Percentiles rank a stretch among this genome's conserved stretches.
phyloP scores from a whole-genome alignment of 1,139 yeast genomes.

The Geotrichum aggregatum region DNA sequence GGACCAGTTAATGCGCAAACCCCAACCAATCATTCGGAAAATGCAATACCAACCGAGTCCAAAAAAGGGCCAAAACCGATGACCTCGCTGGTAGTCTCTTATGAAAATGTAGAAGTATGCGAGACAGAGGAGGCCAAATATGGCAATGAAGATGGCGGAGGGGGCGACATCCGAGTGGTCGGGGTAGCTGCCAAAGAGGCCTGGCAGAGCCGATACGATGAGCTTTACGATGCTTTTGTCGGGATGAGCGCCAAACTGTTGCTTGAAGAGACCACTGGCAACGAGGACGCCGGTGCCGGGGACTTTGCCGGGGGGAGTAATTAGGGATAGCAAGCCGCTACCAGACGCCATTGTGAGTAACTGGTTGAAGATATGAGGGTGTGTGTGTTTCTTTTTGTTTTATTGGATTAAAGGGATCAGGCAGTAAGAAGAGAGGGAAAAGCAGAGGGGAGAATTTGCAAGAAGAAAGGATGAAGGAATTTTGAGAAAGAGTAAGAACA shows the following conservation, averaged over 20 bases:
- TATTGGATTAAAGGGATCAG: not conserved
- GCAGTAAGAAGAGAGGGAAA: not conserved
- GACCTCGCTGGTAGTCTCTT: constrained; percentile 57
- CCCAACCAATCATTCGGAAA: constrained; percentile 57
- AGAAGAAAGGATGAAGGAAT: not conserved
- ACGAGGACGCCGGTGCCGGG: constrained; percentile 26
- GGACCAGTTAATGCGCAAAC: constrained; percentile 59
- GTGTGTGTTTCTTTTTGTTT: too few relatives aligned
- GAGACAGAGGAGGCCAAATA: constrained; percentile 49
- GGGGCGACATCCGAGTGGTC: constrained; percentile 56
- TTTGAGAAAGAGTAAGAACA: not conserved
- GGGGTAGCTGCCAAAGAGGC: constrained; percentile 68
- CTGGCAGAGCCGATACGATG: constrained; percentile 43
- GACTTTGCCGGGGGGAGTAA: constrained; percentile 27
- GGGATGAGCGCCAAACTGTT: constrained; percentile 13
- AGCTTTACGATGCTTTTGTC: constrained; percentile 25
- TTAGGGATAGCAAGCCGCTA: constrained; percentile 24
- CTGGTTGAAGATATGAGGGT: too few relatives aligned
- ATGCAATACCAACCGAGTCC: constrained; percentile 54
- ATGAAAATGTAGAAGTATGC: constrained; percentile 50
- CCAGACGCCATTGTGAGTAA: constrained; percentile 7
- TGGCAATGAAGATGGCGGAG: constrained; percentile 52
- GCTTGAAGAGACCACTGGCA: constrained; percentile 11
- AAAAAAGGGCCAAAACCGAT: constrained; percentile 56
- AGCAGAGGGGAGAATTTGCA: not conserved